Evolutionary conservation across 139 green algal species (phyloP), one percentile per base, ranked within the genome.

Genomic region (Astrephomene gubernaculifera): DNA sequence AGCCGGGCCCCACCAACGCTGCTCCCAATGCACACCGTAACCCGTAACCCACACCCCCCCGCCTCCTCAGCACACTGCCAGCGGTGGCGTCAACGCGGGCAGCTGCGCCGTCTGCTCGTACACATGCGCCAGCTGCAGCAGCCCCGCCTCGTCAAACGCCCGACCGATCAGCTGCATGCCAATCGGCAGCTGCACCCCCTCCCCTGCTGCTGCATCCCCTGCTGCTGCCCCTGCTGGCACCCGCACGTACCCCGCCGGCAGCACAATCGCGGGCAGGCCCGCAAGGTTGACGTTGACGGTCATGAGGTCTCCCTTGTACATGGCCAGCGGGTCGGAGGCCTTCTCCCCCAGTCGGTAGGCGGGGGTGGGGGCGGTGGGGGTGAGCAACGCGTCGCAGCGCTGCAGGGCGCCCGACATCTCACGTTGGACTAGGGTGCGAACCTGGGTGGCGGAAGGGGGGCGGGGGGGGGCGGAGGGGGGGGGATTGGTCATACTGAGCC

Each of bases 231-330:
- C 70, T 29, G 29, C 70, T 19, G 25, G 24, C 49, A 89, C 61
- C 1, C 79, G 9, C n/a, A 54, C 84, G 43, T 92, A 94, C 24
- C 92, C 96, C 39, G 86, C 94, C 2, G 96, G 96, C 72, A 98
- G 57, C 21, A 92, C 82, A 0, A 98, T 85, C 1, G 93, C 96
- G 19, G 97, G 97, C 53, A 99, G 88, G 10, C 97, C 97, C 33
- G 96, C 92, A 69, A 99, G 90, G 90, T 99, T 99, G 17, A 98
- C 88, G 82, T 97, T 97, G 36, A 99, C 93, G 4, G 96, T 99
- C 97, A 99, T 98, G n/a, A 99, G 82, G 90, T 99, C 97, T 3
- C 94, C 88, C 82, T 96, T 95, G 83, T 98, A 98, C 95, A 99
- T 98, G 36, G 90, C 87, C 45, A 99, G 87, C 14, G 97, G 97